Evolutionary conservation across 108 stramenopile genomes (phyloP).

Genomic region (Discostella stelligeroides): DNA sequence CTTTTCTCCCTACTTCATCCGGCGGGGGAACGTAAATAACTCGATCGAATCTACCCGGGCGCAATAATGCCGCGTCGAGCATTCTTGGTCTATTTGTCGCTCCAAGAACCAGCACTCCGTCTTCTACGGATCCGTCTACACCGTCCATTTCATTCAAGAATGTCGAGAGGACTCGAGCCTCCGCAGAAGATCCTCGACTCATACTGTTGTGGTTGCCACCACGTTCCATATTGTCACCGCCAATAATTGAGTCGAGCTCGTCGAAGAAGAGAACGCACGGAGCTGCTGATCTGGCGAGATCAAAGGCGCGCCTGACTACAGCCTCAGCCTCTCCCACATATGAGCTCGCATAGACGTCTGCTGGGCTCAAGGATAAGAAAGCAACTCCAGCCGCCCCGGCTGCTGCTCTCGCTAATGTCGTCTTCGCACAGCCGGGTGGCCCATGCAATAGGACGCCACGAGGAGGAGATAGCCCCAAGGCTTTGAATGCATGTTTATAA

Average conservation of each 20-base stretch:
- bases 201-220: slow-evolving; percentile 55
- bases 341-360: slow-evolving; percentile 92
- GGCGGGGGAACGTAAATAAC: slow-evolving; percentile 94
- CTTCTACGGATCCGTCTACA: slow-evolving; percentile 68
- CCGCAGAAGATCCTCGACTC: slow-evolving; percentile 79
- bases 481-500: slow-evolving; percentile 50
- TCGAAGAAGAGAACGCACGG: slow-evolving; percentile 99
- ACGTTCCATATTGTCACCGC: slow-evolving; percentile 22
- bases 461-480: slow-evolving; percentile 66
- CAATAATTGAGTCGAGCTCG: slow-evolving; percentile 97
- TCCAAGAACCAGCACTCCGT: slow-evolving; percentile 94
- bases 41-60: slow-evolving; percentile 94
- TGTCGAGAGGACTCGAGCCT: slow-evolving; percentile 89
- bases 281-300: slow-evolving; percentile 89
- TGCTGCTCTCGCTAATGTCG: slow-evolving; percentile 94
- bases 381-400: slow-evolving; percentile 91
- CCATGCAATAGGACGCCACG: slow-evolving; percentile 93
- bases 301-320: slow-evolving; percentile 91
- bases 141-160: slow-evolving; percentile 99
- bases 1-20: slow-evolving; percentile 82
- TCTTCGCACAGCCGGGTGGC: slow-evolving; percentile 98
- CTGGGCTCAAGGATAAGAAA: slow-evolving; percentile 93
- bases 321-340: slow-evolving; percentile 99
- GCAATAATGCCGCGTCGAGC: slow-evolving; percentile 93
- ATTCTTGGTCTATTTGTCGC: slow-evolving; percentile 94